Evolutionary conservation across 1,284 basidiomycete genomes (phyloP).

Genomic region (Veloboletus limbatus): DNA sequence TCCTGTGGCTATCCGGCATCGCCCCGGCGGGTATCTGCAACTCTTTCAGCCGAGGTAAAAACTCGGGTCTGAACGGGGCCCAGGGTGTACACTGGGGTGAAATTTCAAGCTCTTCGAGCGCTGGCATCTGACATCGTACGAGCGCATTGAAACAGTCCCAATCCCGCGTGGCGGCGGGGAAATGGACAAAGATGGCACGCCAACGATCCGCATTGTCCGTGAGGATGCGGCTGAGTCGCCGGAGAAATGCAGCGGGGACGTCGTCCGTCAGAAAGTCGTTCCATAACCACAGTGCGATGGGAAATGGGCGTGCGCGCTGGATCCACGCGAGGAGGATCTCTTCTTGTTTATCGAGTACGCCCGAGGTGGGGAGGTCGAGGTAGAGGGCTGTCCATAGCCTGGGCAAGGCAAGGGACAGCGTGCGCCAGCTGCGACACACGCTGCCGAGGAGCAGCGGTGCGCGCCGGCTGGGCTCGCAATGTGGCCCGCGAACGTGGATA

Average conservation of each 20-base stretch:
- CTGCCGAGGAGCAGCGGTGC: constrained; percentile 30
- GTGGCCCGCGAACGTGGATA: constrained; percentile 25
- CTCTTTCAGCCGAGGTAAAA: constrained; percentile 22
- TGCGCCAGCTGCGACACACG: constrained; percentile 30
- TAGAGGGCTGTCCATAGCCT: constrained; percentile 32
- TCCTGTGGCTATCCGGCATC: constrained; percentile 31
- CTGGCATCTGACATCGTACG: constrained; percentile 24
- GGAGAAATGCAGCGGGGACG: constrained; percentile 26
- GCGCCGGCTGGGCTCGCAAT: constrained; percentile 30
- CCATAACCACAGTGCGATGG: constrained; percentile 29
- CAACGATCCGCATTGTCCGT: constrained; percentile 27
- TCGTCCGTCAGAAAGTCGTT: constrained; percentile 34
- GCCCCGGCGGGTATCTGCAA: constrained; percentile 30
- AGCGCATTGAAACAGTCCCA: constrained; percentile 28
- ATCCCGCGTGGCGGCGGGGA: constrained; percentile 27
- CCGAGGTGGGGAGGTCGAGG: constrained; percentile 29
- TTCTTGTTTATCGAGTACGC: constrained; percentile 23
- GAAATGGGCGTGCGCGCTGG: constrained; percentile 26
- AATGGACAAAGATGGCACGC: constrained; percentile 31
- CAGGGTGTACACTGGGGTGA: constrained; percentile 33
- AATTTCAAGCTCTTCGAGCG: constrained; percentile 32
- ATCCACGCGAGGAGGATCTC: constrained; percentile 28
- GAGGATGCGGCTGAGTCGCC: constrained; percentile 18
- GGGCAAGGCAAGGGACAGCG: constrained; percentile 29
- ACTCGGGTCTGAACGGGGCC: constrained; percentile 31